Evolutionary conservation across 202 grass and related monocot genomes (phyloP).

Genomic region (Zizania palustris): DNA sequence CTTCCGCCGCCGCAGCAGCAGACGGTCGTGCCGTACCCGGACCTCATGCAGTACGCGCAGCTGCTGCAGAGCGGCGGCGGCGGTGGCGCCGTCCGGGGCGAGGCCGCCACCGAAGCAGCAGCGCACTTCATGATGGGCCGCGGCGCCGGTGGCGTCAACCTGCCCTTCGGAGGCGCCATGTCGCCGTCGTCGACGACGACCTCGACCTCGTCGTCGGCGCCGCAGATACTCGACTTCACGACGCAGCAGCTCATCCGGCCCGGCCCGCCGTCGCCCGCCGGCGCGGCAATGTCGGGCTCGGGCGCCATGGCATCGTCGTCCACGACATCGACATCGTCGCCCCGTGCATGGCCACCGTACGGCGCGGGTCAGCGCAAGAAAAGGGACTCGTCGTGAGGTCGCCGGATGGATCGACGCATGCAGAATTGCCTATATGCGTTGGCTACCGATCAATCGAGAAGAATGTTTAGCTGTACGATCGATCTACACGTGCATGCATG

Average conservation of each 20-base stretch:
- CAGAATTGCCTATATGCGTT: slow-evolving; percentile 32
- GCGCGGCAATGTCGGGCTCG: slow-evolving; percentile 32
- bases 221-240: slow-evolving; percentile 77
- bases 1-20: slow-evolving; percentile 38
- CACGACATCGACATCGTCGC: slow-evolving; percentile 44
- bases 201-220: slow-evolving; percentile 32
- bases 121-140: slow-evolving; percentile 51
- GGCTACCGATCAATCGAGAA: slow-evolving; percentile 5
- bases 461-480: slow-evolving; percentile 5
- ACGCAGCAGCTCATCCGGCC: slow-evolving; percentile 52
- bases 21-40: slow-evolving; percentile 54
- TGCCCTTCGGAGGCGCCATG: slow-evolving; percentile 46
- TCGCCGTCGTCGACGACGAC: too few relatives aligned
- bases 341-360: slow-evolving; percentile 60
- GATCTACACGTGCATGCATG: slow-evolving; percentile 34
- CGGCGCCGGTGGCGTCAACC: slow-evolving; percentile 18
- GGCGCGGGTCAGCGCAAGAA: slow-evolving; percentile 33
- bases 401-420: neutral
- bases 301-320: slow-evolving; percentile 34
- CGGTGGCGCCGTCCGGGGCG: neutral
- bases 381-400: slow-evolving; percentile 32
- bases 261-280: slow-evolving; percentile 32
- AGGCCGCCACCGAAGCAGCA: neutral
- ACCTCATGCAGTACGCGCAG: slow-evolving; percentile 83
- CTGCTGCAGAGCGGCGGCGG: slow-evolving; percentile 67